A percentile compares a stretch with the other conserved stretches of the same genome.
These are phyloP conservation scores for Lentinula boryana DNA, from an alignment of 768 basidiomycete genomes.

Conservation along the genomic window DNA sequence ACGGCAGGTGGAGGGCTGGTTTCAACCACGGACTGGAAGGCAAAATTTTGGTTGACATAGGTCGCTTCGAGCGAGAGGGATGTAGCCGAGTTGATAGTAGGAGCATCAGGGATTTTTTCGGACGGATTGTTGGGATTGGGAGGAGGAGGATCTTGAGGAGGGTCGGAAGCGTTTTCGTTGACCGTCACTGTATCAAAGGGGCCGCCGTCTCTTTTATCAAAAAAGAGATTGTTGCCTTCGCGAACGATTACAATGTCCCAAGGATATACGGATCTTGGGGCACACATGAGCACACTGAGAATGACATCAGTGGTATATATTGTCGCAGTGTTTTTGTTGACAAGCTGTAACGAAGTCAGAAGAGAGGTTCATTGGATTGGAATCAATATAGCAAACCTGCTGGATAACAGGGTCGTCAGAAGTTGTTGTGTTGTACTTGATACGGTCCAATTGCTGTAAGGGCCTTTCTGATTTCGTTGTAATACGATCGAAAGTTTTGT, in stretches of 20 bases:
- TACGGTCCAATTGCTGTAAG: constrained; percentile 87
- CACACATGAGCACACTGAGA: constrained; percentile 92
- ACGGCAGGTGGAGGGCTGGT: constrained; percentile 52
- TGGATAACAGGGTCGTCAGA: constrained; percentile 97
- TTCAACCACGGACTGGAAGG: constrained; percentile 91
- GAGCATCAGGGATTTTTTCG: constrained; percentile 69
- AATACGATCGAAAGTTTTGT: constrained; percentile 92
- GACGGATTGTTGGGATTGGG: constrained; percentile 71
- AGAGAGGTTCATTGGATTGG: constrained; percentile 6
- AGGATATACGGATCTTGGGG: constrained; percentile 91
- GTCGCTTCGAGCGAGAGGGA: constrained; percentile 95
- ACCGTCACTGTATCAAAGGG: constrained; percentile 97
- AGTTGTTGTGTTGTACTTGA: constrained; percentile 96
- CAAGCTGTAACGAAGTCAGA: constrained; percentile 46
- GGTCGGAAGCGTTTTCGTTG: constrained; percentile 97
- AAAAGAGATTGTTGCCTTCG: constrained; percentile 88
- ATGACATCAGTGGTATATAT: constrained; percentile 96
- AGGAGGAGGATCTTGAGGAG: constrained; percentile 77
- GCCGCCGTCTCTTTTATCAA: constrained; percentile 97
- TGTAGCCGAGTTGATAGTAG: constrained; percentile 89
- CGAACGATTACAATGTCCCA: constrained; percentile 98
- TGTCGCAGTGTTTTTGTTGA: constrained; percentile 71
- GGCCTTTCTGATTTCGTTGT: constrained; percentile 90
- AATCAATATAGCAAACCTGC: constrained; percentile 44
- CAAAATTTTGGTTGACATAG: constrained; percentile 98